Evolutionary conservation across 441 rosid species (phyloP), one percentile per base, ranked within the genome.

Genomic region (Viola pubescens): DNA sequence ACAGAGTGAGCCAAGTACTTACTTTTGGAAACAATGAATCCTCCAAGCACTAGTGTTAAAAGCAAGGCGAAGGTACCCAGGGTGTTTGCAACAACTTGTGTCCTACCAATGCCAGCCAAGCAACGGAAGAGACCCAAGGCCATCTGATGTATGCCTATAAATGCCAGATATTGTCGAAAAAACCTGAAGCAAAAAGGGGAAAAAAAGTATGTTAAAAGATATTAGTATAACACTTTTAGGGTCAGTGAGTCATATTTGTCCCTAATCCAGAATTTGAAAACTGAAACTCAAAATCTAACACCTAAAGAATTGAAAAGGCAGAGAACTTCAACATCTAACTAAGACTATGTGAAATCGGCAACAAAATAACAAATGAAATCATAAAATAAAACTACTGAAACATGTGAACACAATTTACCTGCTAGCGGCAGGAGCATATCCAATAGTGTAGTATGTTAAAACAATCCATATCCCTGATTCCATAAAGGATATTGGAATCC

Each of bases 71-170:
- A 83, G 59, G 78, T 65, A 1, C 94, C 96, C 1, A 81, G 73
- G 9, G 94, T 81, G 68, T 74, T 82, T 26, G 97, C 73, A 34
- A 89, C 71, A 10, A 89, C 90, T 67, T 68, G 74, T 62, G 91
- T 83, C 77, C 98, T 82, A 75, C 94, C 98, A 43, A 92, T 8
- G 6, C 87, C 94, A 58, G 83, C 98, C 68, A 92, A 73, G 72
- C 87, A 84, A 65, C 98, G 81, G 68, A 92, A 92, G 72, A 92
- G 87, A 1, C 92, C 75, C 52, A 92, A 76, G 52, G 97, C 92
- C 98, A 87, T 89, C 78, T 87, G 92, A 65, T 89, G 88, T 69
- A 87, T 70, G 39, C 80, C 70, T 48, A 87, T 74, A 73, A 75
- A 83, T 43, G 97, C 86, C 54, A 92, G 60, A 56, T 82, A 79